Percentiles rank a stretch among this genome's conserved stretches.
Conservation (phyloP, 305 asterid species). For the Fraxinus floribunda region DNA sequence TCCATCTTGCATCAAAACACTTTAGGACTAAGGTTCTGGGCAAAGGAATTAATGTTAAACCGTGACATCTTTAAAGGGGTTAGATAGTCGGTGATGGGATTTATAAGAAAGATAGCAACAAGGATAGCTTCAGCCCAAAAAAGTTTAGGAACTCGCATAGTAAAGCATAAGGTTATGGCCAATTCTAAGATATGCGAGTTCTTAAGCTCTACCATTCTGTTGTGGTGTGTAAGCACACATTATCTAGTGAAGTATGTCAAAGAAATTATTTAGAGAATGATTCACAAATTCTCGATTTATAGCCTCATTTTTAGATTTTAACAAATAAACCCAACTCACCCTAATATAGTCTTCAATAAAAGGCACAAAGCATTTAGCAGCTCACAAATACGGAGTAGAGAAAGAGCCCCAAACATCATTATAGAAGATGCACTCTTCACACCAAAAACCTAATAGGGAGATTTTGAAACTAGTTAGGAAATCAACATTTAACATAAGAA, state of each 20-base stretch:
- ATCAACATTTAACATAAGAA: background rate
- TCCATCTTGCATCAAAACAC: background rate
- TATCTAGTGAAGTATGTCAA: too few relatives aligned
- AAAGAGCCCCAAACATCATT: background rate
- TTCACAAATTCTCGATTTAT: background rate
- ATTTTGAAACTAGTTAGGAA: background rate
- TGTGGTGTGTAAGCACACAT: background rate
- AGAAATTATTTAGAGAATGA: too few relatives aligned
- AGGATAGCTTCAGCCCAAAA: too few relatives aligned
- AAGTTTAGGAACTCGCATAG: too few relatives aligned
- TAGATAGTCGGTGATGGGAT: background rate
- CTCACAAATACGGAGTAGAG: background rate
- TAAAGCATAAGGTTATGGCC: too few relatives aligned
- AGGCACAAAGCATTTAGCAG: background rate
- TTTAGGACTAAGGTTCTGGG: background rate
- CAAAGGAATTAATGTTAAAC: background rate
- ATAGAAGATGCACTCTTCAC: background rate
- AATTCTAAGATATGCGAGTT: too few relatives aligned
- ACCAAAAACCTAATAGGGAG: background rate
- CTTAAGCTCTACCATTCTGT: too few relatives aligned
- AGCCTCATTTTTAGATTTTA: background rate
- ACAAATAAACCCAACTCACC: background rate
- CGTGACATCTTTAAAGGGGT: background rate
- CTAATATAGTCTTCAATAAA: background rate
- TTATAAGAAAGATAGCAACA: too few relatives aligned